Base-by-base conservation (phyloP, 495 filamentous ascomycete species). In the Penicillium arizonense region DNA sequence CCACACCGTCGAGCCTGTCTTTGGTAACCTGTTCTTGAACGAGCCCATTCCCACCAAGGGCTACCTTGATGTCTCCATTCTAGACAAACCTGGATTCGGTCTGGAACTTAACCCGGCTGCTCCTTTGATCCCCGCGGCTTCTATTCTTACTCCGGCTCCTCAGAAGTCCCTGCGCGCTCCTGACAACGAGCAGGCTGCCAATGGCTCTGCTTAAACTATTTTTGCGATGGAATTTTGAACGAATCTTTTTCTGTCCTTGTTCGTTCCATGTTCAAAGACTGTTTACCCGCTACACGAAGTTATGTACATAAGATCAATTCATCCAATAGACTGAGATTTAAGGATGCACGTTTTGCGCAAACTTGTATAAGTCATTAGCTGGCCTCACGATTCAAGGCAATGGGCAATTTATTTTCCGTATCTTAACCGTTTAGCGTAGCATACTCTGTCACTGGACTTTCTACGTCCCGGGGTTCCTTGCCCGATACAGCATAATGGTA, bases 11-110 rank as follows among this genome's bases (percentile, higher is more conserved):
- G 72, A 88, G 56, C 91, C 91, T 3, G 91, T 96, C 11, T 96
- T 96, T 70, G 91, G 91, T 21, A 88, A 94, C 54, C 75, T 96
- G 43, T 96, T 96, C 70, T 52, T 89, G 32, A 91, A 96, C 69
- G 91, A 96, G 72, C 91, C 91, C 11, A 90, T 96, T 47, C 91
- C 91, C 2, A 82, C 75, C 9, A 83, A 91, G 44, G 91, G 91
- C 4, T 93, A 82, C 65, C 76, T 96, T 23, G 86, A 89, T 53
- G 79, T 90, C 4, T 80, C 83, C 0, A 80, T 89, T 38, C 74
- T 96, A 24, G 88, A 96, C 69, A 94, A 87, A 79, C 91, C 91
- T 5, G 91, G 91, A 0, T 96, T 96, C 63, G 91, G 91, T 7
- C 78, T 96, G 32, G 90, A 91, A 36, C 63, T 96, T 18, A 96